Conservation (phyloP, 495 filamentous ascomycete species). For the Lasiosphaeriaceae sp. region DNA sequence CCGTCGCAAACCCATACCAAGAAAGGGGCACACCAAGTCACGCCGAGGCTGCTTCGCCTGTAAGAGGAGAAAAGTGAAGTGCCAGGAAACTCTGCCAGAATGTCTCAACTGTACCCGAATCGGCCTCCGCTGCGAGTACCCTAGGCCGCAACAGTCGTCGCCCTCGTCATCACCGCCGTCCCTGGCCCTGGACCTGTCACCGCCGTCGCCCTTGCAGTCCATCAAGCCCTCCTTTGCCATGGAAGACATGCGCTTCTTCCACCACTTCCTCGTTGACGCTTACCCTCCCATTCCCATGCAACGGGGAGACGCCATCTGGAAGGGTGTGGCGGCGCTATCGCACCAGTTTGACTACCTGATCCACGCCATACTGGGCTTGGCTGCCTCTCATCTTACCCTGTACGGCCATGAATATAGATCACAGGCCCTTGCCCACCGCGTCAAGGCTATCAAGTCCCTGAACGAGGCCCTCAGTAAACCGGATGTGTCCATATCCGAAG, state of each 20-base stretch:
- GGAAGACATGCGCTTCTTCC: constrained; percentile 52
- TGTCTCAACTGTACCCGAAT: constrained; percentile 52
- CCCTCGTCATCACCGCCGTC: constrained; percentile 5
- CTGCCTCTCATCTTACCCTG: constrained; percentile 43
- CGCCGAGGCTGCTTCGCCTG: constrained; percentile 53
- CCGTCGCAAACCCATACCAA: constrained; percentile 30
- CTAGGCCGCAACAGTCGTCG: constrained; percentile 12
- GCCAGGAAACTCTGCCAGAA: constrained; percentile 47
- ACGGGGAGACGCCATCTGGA: constrained; percentile 47
- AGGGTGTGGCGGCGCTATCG: constrained; percentile 41
- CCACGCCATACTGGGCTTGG: constrained; percentile 50
- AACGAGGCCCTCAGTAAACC: constrained; percentile 35
- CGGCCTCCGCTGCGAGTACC: constrained; percentile 50
- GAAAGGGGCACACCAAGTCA: constrained; percentile 52
- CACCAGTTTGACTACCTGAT: constrained; percentile 43
- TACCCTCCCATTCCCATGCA: constrained; percentile 54
- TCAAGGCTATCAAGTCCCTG: constrained; percentile 45
- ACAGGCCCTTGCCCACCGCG: constrained; percentile 43
- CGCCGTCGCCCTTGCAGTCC: constrained; percentile 6
- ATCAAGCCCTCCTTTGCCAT: constrained; percentile 32
- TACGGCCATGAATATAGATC: constrained; percentile 21
- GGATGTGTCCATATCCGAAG: constrained; percentile 29
- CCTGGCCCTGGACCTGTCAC: neutral
- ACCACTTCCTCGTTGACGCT: constrained; percentile 52
- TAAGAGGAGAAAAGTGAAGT: constrained; percentile 56